A percentile compares a stretch with the other conserved stretches of the same genome.
Conservation (phyloP, 2,329 filamentous ascomycete species). For the Cryphonectria naterciae region DNA sequence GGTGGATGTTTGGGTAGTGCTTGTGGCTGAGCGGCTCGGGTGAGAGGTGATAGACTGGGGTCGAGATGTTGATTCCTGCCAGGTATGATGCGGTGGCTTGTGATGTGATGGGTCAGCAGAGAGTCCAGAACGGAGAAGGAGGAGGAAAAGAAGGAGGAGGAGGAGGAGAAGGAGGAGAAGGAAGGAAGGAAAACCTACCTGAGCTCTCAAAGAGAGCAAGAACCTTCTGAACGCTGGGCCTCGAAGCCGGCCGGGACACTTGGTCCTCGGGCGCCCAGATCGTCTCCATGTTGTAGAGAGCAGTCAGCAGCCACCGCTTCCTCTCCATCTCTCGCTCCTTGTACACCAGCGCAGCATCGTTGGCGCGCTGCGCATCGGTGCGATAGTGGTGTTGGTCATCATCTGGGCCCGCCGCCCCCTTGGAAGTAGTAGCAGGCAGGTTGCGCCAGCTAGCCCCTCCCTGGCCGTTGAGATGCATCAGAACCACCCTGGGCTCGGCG, state of each 20-base stretch:
- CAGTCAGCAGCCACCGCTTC: slow-evolving; percentile 41
- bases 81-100: slow-evolving; percentile 55
- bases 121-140: not conserved
- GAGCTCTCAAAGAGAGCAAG: slow-evolving; percentile 57
- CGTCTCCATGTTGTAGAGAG: slow-evolving; percentile 53
- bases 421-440: too few species aligned
- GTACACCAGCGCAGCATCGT: slow-evolving; percentile 51
- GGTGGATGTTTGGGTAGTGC: slow-evolving; percentile 46
- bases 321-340: slow-evolving; percentile 52
- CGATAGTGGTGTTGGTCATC: not conserved
- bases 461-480: slow-evolving; percentile 58
- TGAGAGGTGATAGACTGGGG: slow-evolving; percentile 52
- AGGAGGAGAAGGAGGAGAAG: slow-evolving; percentile 10
- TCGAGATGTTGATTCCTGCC: slow-evolving; percentile 46
- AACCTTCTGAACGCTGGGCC: slow-evolving; percentile 40
- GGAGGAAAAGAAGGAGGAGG: not conserved
- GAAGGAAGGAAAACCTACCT: slow-evolving; percentile 43
- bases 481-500: slow-evolving; percentile 54
- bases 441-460: slow-evolving; percentile 41
- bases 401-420: not conserved
- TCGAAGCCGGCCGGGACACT: slow-evolving; percentile 25
- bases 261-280: slow-evolving; percentile 30
- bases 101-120: not conserved
- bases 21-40: slow-evolving; percentile 43
- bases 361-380: not conserved